Base-by-base conservation (phyloP, 805 yeast species). In the Wilhelminamyces savonicus region DNA sequence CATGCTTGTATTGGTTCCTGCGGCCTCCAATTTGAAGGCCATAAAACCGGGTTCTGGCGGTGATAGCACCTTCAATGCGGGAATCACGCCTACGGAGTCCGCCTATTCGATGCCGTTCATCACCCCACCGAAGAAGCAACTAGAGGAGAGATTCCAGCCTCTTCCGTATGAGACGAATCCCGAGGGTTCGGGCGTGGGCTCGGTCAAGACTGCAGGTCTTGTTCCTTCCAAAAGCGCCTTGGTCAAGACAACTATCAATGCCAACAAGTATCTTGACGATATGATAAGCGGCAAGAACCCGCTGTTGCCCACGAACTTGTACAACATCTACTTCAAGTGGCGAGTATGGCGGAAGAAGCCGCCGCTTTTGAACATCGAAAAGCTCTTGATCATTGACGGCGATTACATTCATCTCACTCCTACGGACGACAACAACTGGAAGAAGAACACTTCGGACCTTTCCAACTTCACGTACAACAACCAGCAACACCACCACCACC, bases 341-440 rank as follows among this genome's bases (percentile, higher is more conserved):
- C 78, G 75, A 12, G 94, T 90, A 0, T 84, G 86, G 83, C 69
- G 97, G 46, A 74, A 92, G 36, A 90, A 88, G 44, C 88, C 87
- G 14, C 78, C 94, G 0, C 78, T 90, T 40, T 74, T 82, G 35
- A 77, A 76, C 34, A 84, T 84, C 37, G 94, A 87, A 44, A 75
- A 92, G 44, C 74, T 87, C 1, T 63, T 90, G 19, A 87, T 92
- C 1, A 74, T 90, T 22, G 97, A 90, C 54, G 97, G 97, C n/a
- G 95, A 86, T 44, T 87, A 86, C 46, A 75, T 90, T 10, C 90
- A 88, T 46, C 73, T 90, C 28, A 75, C 85, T 45, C 96, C 97
- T 0, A 79, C 87, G 6, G 86, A 83, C 43, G 90, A 84, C 35
- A 68, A 75, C 71, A 41, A 74, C 5, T 57, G 52, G 39, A 51